phyloP scores from a whole-genome alignment of 1,284 basidiomycete species.

The Meripilus lineatus region DNA sequence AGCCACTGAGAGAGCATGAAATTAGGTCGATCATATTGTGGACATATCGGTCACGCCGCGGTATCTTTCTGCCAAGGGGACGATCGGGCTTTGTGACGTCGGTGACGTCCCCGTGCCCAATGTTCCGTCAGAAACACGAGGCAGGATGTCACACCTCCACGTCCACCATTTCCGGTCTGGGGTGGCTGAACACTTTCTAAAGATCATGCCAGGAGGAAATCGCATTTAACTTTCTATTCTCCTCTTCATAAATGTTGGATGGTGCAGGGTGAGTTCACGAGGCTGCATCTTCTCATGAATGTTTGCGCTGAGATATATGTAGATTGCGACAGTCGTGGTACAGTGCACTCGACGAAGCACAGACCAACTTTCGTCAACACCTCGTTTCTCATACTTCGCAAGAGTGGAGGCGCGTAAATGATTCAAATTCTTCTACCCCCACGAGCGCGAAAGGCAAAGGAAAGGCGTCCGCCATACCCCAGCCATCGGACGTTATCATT shows the following conservation, averaged over 20 bases:
- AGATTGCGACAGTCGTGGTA: constrained; percentile 77
- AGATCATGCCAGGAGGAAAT: no score
- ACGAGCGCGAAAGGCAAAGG: constrained; percentile 56
- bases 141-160: no score
- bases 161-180: no score
- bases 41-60: no score
- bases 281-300: background rate
- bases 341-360: constrained; percentile 62
- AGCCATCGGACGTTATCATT: constrained; percentile 60
- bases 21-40: no score
- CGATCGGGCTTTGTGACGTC: no score
- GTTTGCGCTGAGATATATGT: background rate
- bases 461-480: constrained; percentile 45
- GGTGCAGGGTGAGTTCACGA: constrained; percentile 31
- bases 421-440: constrained; percentile 30
- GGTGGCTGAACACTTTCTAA: no score
- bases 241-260: constrained; percentile 34
- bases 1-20: no score
- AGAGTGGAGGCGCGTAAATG: constrained; percentile 69
- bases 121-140: no score
- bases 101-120: no score
- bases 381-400: constrained; percentile 55
- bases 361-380: constrained; percentile 64
- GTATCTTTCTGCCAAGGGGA: no score
- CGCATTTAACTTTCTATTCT: no score